phyloP scores from a whole-genome alignment of 139 green algal species.

The Yamagishiella unicocca region DNA sequence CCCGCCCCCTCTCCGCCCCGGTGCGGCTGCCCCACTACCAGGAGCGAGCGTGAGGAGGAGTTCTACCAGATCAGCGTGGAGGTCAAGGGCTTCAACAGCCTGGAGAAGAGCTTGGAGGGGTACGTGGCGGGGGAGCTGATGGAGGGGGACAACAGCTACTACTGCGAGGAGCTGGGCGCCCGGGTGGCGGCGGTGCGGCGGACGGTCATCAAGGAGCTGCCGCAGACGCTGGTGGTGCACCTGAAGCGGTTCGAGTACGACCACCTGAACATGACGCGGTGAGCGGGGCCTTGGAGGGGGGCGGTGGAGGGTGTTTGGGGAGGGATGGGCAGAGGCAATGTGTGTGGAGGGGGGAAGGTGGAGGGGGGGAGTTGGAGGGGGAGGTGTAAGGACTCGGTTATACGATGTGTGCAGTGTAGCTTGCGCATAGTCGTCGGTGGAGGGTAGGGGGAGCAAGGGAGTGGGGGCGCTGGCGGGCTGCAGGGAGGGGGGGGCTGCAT shows the following conservation, averaged over 20 bases:
- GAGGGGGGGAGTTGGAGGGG: not conserved
- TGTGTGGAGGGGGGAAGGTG: not conserved
- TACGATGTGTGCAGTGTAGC: no score
- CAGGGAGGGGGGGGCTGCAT: no score
- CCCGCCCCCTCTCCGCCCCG: no score
- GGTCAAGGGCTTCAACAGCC: conserved; percentile 75
- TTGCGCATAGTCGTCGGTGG: no score
- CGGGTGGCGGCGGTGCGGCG: conserved; percentile 88
- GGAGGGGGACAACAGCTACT: conserved; percentile 95
- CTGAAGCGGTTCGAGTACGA: conserved; percentile 94
- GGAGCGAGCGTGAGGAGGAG: conserved; percentile 84
- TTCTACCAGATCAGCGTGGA: conserved; percentile 84
- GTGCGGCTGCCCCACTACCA: conserved; percentile 31
- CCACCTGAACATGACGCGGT: conserved; percentile 83
- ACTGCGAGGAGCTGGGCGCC: conserved; percentile 80
- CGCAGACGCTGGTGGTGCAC: conserved; percentile 84
- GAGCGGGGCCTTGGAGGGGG: not conserved
- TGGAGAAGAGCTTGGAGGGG: conserved; percentile 75
- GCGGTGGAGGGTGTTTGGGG: not conserved
- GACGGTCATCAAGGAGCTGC: conserved; percentile 80
- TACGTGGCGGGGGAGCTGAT: conserved; percentile 85
- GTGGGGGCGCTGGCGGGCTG: no score
- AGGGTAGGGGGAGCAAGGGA: no score
- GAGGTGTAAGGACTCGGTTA: no score
- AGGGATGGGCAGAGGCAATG: not conserved